Percentiles rank a stretch among this genome's conserved stretches.
Conservation (phyloP, 352 stramenopile species). For the Pythium rishiriense region DNA sequence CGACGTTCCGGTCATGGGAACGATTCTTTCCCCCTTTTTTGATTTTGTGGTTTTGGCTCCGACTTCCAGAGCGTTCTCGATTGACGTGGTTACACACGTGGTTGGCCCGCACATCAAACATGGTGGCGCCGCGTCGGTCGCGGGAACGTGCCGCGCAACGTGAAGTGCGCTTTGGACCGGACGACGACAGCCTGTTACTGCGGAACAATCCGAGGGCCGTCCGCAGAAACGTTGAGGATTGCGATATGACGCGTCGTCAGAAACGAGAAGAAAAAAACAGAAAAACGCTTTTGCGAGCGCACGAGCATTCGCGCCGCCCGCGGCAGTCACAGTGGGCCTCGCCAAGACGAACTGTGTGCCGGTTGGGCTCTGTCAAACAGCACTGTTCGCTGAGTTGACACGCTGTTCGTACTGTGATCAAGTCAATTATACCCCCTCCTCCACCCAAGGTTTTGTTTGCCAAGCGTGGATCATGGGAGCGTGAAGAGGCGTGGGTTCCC, state of each 20-base stretch:
- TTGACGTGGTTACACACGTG: background rate
- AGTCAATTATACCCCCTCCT: background rate
- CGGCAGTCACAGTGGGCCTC: no score
- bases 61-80: background rate
- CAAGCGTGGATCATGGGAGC: background rate
- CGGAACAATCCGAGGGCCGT: background rate
- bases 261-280: background rate
- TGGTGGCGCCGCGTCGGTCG: no score
- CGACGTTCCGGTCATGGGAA: no score
- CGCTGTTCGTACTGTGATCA: background rate
- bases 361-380: no score
- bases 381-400: no score
- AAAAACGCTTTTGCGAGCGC: background rate
- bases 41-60: background rate
- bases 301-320: background rate
- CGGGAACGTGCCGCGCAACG: no score
- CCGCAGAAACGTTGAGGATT: background rate
- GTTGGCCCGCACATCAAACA: no score
- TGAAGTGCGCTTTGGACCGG: no score
- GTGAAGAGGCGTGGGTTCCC: slow-evolving; percentile 6
- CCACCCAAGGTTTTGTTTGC: background rate
- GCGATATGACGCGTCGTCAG: no score
- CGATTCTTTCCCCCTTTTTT: no score
- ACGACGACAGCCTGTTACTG: background rate
- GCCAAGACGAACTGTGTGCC: no score